phyloP scores from a whole-genome alignment of 768 basidiomycete genomes.

The Lepiota brunneoincarnata region DNA sequence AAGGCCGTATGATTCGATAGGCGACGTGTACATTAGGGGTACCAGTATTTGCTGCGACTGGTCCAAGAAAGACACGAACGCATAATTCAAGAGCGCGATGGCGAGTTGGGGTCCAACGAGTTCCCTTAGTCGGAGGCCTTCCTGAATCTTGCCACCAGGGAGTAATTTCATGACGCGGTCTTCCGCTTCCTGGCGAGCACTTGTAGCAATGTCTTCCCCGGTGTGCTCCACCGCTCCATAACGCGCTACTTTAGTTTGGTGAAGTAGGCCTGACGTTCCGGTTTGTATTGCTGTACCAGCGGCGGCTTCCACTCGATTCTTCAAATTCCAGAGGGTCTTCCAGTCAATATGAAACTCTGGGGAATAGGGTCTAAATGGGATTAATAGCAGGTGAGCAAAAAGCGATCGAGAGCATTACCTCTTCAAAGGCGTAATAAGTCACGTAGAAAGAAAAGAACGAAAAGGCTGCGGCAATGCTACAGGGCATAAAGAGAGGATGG shows the following conservation, averaged over 20 bases:
- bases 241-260: neutral
- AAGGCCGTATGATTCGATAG: conserved; percentile 51
- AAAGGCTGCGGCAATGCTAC: conserved; percentile 23
- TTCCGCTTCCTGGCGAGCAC: neutral
- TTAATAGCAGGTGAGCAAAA: neutral
- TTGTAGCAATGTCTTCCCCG: neutral
- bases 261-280: neutral
- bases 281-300: neutral
- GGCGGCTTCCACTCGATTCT: neutral
- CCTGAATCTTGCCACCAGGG: neutral
- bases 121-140: conserved; percentile 10
- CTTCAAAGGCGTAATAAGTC: neutral
- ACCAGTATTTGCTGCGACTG: conserved; percentile 25
- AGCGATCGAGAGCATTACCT: neutral
- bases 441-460: conserved; percentile 20
- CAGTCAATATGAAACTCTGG: conserved; percentile 1
- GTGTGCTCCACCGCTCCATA: neutral
- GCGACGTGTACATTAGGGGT: conserved; percentile 42
- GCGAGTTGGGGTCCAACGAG: conserved; percentile 23
- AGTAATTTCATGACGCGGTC: neutral
- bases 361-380: conserved; percentile 9
- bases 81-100: conserved; percentile 23
- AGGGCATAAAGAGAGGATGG: conserved; percentile 37
- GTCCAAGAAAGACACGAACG: conserved; percentile 28
- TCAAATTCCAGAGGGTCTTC: neutral